phyloP scores from a whole-genome alignment of 495 filamentous ascomycete genomes.

The Daldinia caldariorum region DNA sequence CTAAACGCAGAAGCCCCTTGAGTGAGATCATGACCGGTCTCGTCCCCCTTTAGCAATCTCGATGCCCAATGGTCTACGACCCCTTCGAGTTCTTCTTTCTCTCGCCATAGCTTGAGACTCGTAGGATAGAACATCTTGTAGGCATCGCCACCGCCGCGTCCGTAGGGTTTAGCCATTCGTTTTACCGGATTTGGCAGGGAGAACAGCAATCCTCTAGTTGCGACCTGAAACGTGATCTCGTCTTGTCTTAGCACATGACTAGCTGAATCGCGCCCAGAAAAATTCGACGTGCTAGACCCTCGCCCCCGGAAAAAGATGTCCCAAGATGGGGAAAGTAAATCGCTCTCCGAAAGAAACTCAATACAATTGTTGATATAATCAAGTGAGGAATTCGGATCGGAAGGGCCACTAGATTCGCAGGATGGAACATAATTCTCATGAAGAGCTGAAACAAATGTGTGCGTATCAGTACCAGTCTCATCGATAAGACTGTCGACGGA shows the following conservation, averaged over 20 bases:
- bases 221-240: conserved; percentile 90
- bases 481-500: conserved; percentile 79
- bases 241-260: conserved; percentile 85
- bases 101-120: conserved; percentile 77
- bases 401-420: conserved; percentile 68
- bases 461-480: conserved; percentile 87
- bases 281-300: conserved; percentile 52
- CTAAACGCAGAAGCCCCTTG: conserved; percentile 57
- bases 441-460: conserved; percentile 88
- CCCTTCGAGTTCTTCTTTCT: conserved; percentile 79
- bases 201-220: conserved; percentile 83
- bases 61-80: conserved; percentile 73
- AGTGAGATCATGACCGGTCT: conserved; percentile 46
- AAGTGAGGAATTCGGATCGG: conserved; percentile 62
- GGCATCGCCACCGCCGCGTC: conserved; percentile 63
- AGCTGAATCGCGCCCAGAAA: conserved; percentile 61
- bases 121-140: conserved; percentile 90
- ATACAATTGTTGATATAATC: conserved; percentile 78
- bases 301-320: conserved; percentile 63
- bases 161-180: conserved; percentile 59
- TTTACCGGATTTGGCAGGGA: conserved; percentile 86
- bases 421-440: conserved; percentile 95
- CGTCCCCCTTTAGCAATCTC: conserved; percentile 62
- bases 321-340: conserved; percentile 74
- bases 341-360: conserved; percentile 85